Base-by-base conservation (phyloP, 352 stramenopile species). In the Phytophthora chlamydospora region DNA sequence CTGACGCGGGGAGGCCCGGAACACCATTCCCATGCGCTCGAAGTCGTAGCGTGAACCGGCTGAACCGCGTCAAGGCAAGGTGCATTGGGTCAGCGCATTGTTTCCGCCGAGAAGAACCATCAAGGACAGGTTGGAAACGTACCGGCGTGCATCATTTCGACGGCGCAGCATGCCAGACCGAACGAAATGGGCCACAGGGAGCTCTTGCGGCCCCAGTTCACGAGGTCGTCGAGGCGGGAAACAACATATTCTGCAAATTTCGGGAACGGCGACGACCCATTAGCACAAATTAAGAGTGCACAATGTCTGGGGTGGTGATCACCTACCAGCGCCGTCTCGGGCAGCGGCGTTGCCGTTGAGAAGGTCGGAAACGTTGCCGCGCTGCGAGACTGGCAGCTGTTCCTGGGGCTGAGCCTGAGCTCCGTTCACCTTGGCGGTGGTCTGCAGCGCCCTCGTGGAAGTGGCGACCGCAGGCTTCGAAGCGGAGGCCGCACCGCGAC, bases 151-250 rank as follows among this genome's bases (percentile, higher is more conserved):
- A 99, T 99, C 97, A 99, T 99, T 83, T 99, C 97, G 16, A 99
- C 95, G 47, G 97, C 97, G 67, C 97, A 99, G 76, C 97, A 99
- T 16, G 97, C 97, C 9, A 99, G 79, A 55, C 97, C 97, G 76
- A 99, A 99, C 9, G 97, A 99, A 91, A 99, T 98, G 45, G 97
- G 97, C 97, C 97, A 99, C 17, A 99, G 67, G 32, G 96, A 99
- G 54, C 95, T 90, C 46, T 82, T 79, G 43, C 97, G 91, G 16
- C 92, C 96, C 97, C 97, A 99, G 82, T 99, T 99, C 14, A 99
- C 91, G 14, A 99, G 79, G 51, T 99, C 95, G 69, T 99, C 97
- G 21, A 99, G 83, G 65, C 97, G 96, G 27, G 93, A 93, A 27
- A 99, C 91, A 12, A 98, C 92, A 71, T 98, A 99, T 74, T 99